These are phyloP conservation scores for Phytophthora pisi DNA, from an alignment of 352 stramenopile species.

Conservation along the genomic window DNA sequence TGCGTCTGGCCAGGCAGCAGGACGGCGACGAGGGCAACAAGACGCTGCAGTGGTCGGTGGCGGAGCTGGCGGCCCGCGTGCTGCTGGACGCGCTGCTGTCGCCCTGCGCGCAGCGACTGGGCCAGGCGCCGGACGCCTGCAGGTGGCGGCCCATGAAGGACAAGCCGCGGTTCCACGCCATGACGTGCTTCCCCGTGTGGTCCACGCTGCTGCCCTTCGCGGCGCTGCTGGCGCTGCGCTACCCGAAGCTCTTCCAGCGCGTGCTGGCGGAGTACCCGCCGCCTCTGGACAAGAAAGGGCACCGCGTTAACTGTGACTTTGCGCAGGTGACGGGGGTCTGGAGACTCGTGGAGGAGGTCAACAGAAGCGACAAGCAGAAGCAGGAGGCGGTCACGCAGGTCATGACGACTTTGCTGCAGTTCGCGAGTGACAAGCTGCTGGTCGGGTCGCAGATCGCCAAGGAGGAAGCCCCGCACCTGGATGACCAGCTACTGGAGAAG, in stretches of 20 bases:
- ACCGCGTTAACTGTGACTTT: slow-evolving; percentile 61
- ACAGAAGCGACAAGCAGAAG: slow-evolving; percentile 24
- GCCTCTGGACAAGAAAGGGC: slow-evolving; percentile 1
- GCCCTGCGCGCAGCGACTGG: slow-evolving; percentile 38
- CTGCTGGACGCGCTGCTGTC: slow-evolving; percentile 60
- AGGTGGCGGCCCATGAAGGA: slow-evolving; percentile 43
- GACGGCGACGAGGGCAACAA: not conserved
- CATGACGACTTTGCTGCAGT: slow-evolving; percentile 37
- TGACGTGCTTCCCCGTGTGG: slow-evolving; percentile 68
- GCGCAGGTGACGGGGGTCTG: slow-evolving; percentile 62
- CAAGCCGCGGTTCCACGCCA: slow-evolving; percentile 66
- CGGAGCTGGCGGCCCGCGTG: slow-evolving; percentile 36
- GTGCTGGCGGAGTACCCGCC: slow-evolving; percentile 26
- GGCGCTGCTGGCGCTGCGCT: slow-evolving; percentile 42
- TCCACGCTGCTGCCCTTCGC: slow-evolving; percentile 62
- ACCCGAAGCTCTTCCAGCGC: slow-evolving; percentile 29
- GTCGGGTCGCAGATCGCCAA: slow-evolving; percentile 10
- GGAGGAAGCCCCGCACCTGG: slow-evolving; percentile 20
- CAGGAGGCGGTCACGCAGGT: slow-evolving; percentile 13
- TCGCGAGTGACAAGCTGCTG: slow-evolving; percentile 39
- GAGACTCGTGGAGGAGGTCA: slow-evolving; percentile 55
- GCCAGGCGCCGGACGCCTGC: slow-evolving; percentile 35
- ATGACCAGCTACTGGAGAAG: slow-evolving; percentile 65
- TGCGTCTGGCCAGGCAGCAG: slow-evolving; percentile 35
- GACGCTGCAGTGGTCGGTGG: not conserved